These are phyloP conservation scores for Galerina marginata DNA, from an alignment of 768 basidiomycete genomes.

Conservation along the genomic window DNA sequence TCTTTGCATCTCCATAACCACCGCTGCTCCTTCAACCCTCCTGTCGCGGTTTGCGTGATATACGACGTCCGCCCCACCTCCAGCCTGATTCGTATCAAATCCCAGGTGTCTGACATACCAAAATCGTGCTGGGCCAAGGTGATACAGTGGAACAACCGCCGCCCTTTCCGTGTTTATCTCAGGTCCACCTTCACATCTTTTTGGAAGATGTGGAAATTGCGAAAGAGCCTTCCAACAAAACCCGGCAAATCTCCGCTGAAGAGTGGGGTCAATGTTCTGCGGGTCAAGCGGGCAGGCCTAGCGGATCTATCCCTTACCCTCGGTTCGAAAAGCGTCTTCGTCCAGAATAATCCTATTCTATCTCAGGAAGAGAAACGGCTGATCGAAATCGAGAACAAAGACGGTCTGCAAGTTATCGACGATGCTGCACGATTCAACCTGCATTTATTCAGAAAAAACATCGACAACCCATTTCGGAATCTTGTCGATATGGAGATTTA, in stretches of 20 bases:
- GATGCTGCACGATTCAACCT: constrained; percentile 65
- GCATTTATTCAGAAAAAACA: constrained; percentile 59
- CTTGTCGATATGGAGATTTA: constrained; percentile 60
- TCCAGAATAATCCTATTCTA: constrained; percentile 50
- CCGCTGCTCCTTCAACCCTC: constrained; percentile 60
- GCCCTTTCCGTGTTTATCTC: constrained; percentile 59
- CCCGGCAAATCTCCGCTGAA: constrained; percentile 37
- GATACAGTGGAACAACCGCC: constrained; percentile 56
- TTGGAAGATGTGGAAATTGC: constrained; percentile 48
- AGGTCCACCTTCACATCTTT: constrained; percentile 53
- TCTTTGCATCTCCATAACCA: constrained; percentile 67
- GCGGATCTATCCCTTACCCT: constrained; percentile 60
- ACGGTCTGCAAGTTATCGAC: constrained; percentile 48
- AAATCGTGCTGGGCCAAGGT: constrained; percentile 58
- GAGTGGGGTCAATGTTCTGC: constrained; percentile 49
- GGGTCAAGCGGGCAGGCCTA: constrained; percentile 46
- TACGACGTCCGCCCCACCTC: constrained; percentile 62
- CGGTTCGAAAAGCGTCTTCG: constrained; percentile 44
- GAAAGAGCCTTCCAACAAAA: constrained; percentile 40
- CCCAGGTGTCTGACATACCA: constrained; percentile 33
- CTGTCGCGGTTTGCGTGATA: constrained; percentile 55
- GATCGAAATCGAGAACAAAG: constrained; percentile 41
- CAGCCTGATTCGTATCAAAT: constrained; percentile 54
- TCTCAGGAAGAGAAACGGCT: constrained; percentile 39
- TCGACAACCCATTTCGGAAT: constrained; percentile 48